Conservation (phyloP, 345 rosid species). For the thale cress (Arabidopsis thaliana) region DNA sequence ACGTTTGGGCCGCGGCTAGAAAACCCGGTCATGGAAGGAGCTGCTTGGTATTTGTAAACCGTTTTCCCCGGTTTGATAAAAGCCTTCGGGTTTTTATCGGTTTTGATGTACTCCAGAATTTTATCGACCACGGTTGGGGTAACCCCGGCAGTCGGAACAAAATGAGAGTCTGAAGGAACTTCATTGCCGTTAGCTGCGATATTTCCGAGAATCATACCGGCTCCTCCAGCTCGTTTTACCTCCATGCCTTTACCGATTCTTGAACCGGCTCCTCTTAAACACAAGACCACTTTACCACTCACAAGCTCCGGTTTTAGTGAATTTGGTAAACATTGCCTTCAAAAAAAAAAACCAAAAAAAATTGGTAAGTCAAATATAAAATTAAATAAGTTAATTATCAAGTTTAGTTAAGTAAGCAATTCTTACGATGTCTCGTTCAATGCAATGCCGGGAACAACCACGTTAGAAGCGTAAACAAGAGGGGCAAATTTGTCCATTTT, state of each 20-base stretch:
- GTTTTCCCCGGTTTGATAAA: conserved; percentile 54
- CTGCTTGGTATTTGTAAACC: conserved; percentile 50
- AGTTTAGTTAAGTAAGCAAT: neutral
- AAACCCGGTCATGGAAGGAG: conserved; percentile 76
- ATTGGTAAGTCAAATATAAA: neutral
- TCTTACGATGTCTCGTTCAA: conserved; percentile 55
- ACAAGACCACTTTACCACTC: conserved; percentile 80
- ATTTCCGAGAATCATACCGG: conserved; percentile 72
- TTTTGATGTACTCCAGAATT: conserved; percentile 64
- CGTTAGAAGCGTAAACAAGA: conserved; percentile 70
- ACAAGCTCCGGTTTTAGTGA: conserved; percentile 63
- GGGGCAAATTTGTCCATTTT: conserved; percentile 55
- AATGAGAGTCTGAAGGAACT: conserved; percentile 50
- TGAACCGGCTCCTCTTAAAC: conserved; percentile 67
- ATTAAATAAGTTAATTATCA: neutral
- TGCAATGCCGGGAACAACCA: conserved; percentile 48
- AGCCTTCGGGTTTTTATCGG: conserved; percentile 62
- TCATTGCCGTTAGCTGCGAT: conserved; percentile 46
- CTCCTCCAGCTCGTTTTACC: conserved; percentile 85
- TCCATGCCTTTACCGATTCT: conserved; percentile 72
- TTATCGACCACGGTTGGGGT: conserved; percentile 35
- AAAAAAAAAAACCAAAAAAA: neutral
- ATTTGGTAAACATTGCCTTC: conserved; percentile 75
- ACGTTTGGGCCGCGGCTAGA: conserved; percentile 75
- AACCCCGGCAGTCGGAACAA: conserved; percentile 66